Evolutionary conservation across 2,329 filamentous ascomycete species (phyloP), one percentile per base, ranked within the genome.

Genomic region (Pseudogymnoascus sp.): DNA sequence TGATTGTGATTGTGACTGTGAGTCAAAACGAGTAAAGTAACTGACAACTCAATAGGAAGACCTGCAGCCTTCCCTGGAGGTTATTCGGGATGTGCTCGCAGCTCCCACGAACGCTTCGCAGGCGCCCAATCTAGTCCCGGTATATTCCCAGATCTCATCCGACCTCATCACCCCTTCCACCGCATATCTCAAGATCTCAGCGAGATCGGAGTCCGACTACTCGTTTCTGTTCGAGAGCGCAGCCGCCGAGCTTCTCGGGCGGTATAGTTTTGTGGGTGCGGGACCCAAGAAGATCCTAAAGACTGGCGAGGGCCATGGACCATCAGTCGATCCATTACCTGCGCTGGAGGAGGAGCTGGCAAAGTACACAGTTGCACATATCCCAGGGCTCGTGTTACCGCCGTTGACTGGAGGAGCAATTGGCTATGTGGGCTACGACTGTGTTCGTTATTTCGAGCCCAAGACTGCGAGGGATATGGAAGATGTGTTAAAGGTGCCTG

Each of bases 151-250:
- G 65, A 90, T 96, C 67, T 85, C 90, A 5, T 92, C 92, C 67
- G 92, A 96, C 74, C 86, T 97, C 66, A 82, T 97, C 72, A 99
- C 92, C 1, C 94, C 94, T 2, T 92, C 90, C n/a, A 83, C 89
- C 63, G 92, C 95, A 67, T 99, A 97, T 74, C 82, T 99, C 65
- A 97, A 96, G 75, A 81, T 96, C 66, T 86, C 89, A 34, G 81
- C 85, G 63, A 85, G 87, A 79, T 88, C 82, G 28, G 77, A 81
- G 66, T 89, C 88, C 56, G 85, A 89, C 66, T 85, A 90, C 69
- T 96, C 92, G 3, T 97, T 96, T 72, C 83, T 99, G 55, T 95
- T 96, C 73, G 94, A 99, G 75, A 96, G 91, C 69, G 94, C 92
- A 23, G 91, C 92, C 19, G 92, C 91, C 26, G 92, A 97, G 74